Conservation (phyloP, 306 rosid species). For the Vigna unguiculata region DNA sequence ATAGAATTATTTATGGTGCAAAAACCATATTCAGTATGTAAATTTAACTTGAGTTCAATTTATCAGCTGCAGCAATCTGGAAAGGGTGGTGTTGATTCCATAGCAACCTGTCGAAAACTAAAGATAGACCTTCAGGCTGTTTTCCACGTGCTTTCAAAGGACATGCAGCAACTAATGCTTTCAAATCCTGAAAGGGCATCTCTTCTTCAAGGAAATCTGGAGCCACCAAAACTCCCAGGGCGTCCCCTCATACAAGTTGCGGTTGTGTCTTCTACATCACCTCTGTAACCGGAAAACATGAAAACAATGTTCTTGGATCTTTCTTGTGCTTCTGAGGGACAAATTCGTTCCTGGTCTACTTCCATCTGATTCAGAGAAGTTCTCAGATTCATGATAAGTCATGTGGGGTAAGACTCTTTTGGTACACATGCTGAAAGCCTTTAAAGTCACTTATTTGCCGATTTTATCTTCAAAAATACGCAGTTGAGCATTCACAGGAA, state of each 20-base stretch:
- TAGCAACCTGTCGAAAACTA: slow-evolving; percentile 35
- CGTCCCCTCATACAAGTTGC: slow-evolving; percentile 38
- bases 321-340: slow-evolving; percentile 18
- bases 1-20: neutral
- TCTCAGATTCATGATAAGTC: slow-evolving; percentile 27
- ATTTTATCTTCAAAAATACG: slow-evolving; percentile 28
- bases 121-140: slow-evolving; percentile 44
- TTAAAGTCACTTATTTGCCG: slow-evolving; percentile 24
- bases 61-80: slow-evolving; percentile 46
- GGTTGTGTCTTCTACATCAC: slow-evolving; percentile 38
- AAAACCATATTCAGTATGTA: neutral
- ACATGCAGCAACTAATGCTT: slow-evolving; percentile 45
- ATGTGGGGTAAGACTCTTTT: slow-evolving; percentile 29
- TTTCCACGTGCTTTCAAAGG: slow-evolving; percentile 44
- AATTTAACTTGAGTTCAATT: slow-evolving; percentile 1
- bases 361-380: slow-evolving; percentile 30
- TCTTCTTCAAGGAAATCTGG: slow-evolving; percentile 39
- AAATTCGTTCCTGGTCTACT: slow-evolving; percentile 7
- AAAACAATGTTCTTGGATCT: slow-evolving; percentile 6
- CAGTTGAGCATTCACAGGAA: neutral
- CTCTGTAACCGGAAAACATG: slow-evolving; percentile 7
- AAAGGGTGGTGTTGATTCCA: slow-evolving; percentile 38
- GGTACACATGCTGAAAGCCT: neutral
- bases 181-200: slow-evolving; percentile 49
- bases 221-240: slow-evolving; percentile 35